Evolutionary conservation across 208 protist genomes (phyloP), one percentile per base, ranked within the genome.

Genomic region (Trypanosoma congolense): DNA sequence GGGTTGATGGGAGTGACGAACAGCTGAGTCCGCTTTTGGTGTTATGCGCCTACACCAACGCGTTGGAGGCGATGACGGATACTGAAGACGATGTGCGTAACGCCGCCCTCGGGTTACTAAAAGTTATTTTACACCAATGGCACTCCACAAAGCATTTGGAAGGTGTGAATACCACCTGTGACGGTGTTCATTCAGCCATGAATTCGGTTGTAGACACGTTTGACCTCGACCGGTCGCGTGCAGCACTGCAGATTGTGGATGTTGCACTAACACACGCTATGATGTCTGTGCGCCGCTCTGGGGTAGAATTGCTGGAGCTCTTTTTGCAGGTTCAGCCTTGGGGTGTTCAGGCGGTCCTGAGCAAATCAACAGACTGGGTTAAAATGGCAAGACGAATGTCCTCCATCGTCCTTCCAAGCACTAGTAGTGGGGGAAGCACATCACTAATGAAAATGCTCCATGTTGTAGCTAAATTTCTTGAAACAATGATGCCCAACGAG

Each of bases 231-330:
- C 76, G 60, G 33, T 31, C 72, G 5, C 48, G 65, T 10, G 64
- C 76, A 14, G 52, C 76, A 26, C 45, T 90, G 18, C 72, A 80
- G 22, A 50, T 74, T 22, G 62, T 86, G 5, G 69, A 87, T 60
- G 64, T 91, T 3, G 55, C 73, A 26, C 58, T 91, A 21, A 91
- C 83, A 9, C 83, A 91, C 49, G 83, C 79, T 14, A 61, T 91
- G 62, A 49, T 67, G 33, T 49, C 69, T 1, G 83, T 91, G 22
- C 79, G 79, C 12, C 46, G 75, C 30, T 51, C 62, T 12, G 83
- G 73, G 10, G 67, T 87, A 14, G 73, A 86, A 65, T 62, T 91
- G 33, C 56, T 87, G 43, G 47, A 66, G 28, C 43, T 80, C 9
- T 46, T 87, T 4, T 55, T 90, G 28, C 49, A 36, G 14, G 43